Conservation (phyloP, 495 filamentous ascomycete genomes). For the Rusavskia elegans region DNA sequence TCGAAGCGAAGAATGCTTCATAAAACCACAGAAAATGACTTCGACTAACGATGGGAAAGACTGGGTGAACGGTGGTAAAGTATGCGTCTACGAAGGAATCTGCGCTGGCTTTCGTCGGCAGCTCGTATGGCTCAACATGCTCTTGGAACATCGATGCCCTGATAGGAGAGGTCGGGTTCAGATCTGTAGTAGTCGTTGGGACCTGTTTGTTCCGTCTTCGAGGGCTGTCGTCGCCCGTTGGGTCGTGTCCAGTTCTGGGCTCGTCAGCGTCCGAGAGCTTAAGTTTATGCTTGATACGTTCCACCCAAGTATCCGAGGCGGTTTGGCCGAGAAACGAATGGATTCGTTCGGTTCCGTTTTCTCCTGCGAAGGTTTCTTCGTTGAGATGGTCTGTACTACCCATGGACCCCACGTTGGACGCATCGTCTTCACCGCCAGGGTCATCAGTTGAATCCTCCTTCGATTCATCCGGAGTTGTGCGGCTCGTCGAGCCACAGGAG, state of each 20-base stretch:
- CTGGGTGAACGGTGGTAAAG: slow-evolving; percentile 39
- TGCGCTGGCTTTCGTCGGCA: slow-evolving; percentile 36
- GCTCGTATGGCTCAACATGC: slow-evolving; percentile 28
- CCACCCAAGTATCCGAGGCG: slow-evolving; percentile 45
- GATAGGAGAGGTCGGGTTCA: no score
- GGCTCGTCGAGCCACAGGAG: neutral
- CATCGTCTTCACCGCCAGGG: slow-evolving; percentile 11
- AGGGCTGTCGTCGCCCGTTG: no score
- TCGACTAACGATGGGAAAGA: slow-evolving; percentile 43
- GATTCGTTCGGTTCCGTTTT: slow-evolving; percentile 16
- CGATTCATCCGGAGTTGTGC: neutral
- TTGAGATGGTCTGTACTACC: slow-evolving; percentile 28
- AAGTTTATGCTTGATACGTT: slow-evolving; percentile 23
- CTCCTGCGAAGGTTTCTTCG: slow-evolving; percentile 19
- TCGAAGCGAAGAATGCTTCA: slow-evolving; percentile 28
- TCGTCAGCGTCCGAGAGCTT: slow-evolving; percentile 8
- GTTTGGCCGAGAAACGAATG: slow-evolving; percentile 45
- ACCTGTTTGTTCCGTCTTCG: neutral
- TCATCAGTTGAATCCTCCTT: neutral
- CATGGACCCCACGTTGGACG: slow-evolving; percentile 30
- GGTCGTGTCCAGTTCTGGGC: neutral
- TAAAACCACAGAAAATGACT: slow-evolving; percentile 37
- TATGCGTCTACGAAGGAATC: slow-evolving; percentile 41
- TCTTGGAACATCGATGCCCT: slow-evolving; percentile 18
- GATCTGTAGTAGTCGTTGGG: neutral